These are phyloP conservation scores for Gastrodia elata DNA, from an alignment of 106 monocot genomes.

Conservation along the genomic window DNA sequence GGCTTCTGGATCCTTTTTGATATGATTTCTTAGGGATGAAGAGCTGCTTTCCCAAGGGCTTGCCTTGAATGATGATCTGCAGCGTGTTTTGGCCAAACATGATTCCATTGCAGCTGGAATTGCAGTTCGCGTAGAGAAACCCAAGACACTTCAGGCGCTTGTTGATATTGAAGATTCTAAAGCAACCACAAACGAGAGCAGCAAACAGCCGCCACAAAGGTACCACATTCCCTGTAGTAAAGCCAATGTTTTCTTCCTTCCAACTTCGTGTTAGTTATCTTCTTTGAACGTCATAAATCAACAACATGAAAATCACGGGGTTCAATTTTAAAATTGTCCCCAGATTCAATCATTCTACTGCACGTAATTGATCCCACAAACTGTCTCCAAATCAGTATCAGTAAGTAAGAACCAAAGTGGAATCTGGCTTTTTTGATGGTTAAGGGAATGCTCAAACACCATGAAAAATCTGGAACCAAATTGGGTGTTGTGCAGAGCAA, in stretches of 20 bases:
- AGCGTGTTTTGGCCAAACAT: slow-evolving; percentile 72
- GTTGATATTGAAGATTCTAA: slow-evolving; percentile 32
- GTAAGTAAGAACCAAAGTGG: too few relatives aligned
- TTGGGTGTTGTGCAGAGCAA: too few relatives aligned
- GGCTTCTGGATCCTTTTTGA: neutral
- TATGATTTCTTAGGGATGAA: slow-evolving; percentile 57
- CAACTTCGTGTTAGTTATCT: neutral
- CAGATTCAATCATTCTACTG: neutral
- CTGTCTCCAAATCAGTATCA: neutral
- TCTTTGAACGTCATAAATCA: neutral
- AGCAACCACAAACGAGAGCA: slow-evolving; percentile 8
- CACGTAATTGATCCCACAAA: neutral
- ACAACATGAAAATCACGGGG: neutral
- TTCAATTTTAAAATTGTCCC: neutral
- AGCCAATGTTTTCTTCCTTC: neutral
- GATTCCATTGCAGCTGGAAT: slow-evolving; percentile 86
- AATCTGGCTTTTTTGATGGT: too few relatives aligned
- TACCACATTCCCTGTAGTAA: slow-evolving; percentile 4
- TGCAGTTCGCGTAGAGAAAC: slow-evolving; percentile 52
- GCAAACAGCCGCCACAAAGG: slow-evolving; percentile 25
- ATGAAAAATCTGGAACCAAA: too few relatives aligned
- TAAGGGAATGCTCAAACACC: too few relatives aligned
- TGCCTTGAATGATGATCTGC: slow-evolving; percentile 90
- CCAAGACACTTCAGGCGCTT: slow-evolving; percentile 35
- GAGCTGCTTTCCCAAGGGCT: slow-evolving; percentile 68